Evolutionary conservation across 208 protist genomes (phyloP), one percentile per base, ranked within the genome.

Genomic region (Wallacemonas sp.): DNA sequence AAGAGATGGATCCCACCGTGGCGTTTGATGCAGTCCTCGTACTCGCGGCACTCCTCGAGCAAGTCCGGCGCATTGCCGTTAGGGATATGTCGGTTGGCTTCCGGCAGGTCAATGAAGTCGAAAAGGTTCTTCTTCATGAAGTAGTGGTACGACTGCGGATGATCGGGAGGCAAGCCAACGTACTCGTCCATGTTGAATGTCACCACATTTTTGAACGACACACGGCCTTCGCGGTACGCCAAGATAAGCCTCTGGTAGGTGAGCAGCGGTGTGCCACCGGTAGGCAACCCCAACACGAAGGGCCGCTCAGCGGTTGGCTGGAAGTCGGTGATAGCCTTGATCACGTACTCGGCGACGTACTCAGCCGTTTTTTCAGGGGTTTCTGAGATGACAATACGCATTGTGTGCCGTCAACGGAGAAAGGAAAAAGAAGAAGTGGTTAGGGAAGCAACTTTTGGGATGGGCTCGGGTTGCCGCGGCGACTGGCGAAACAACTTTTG

Each of bases 151-250:
- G 79, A 91, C 81, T 98, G 89, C 19, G 91, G 83, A 78, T 98
- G 97, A 24, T 97, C 87, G 9, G 70, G 55, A 0, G 91, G 83
- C 8, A 97, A 73, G 27, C 87, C 92, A 1, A 96, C 86, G 66
- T 98, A 98, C 81, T 98, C 97, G 60, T 98, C 97, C 97, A 98
- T 98, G 78, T 98, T 98, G 76, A 98, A 98, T 3, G 94, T 97
- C 30, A 98, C 71, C 1, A 98, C 93, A 60, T 98, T 50, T 65
- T 94, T 84, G 71, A 98, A 98, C 24, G 79, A 91, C 29, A 98
- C 66, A 42, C 91, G 73, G 22, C 92, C 90, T 39, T 83, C 81
- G 54, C 94, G 81, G 71, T 88, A 85, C 13, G 80, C 81, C 41
- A 89, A 48, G 50, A 98, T 93, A 12, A 98, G 85, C 15, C 79